Evolutionary conservation across 176 grass and related monocot species (phyloP).

Genomic region (Stipa capillata): DNA sequence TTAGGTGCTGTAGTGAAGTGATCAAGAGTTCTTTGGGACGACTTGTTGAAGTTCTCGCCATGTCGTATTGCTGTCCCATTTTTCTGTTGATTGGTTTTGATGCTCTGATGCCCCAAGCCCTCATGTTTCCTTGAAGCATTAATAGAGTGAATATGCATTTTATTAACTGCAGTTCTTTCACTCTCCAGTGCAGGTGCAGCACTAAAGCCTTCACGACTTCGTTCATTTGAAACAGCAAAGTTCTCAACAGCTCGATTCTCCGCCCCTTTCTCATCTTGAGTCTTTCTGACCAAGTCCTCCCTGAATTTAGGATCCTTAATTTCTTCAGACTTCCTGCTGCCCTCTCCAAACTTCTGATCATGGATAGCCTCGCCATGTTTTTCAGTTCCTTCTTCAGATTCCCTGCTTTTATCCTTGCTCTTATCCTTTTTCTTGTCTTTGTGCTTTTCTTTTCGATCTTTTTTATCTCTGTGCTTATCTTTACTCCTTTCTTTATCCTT

Average conservation of each 20-base stretch:
- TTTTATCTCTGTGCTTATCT: slow-evolving; percentile 72
- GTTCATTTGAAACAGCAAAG: slow-evolving; percentile 34
- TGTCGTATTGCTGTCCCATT: slow-evolving; percentile 38
- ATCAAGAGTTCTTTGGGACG: slow-evolving; percentile 28
- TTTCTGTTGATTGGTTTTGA: slow-evolving; percentile 38
- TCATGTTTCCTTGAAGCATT: slow-evolving; percentile 37
- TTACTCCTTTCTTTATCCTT: slow-evolving; percentile 64
- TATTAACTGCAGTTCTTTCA: slow-evolving; percentile 35
- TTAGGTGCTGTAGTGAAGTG: slow-evolving; percentile 17
- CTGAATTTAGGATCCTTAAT: slow-evolving; percentile 42
- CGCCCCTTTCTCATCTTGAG: slow-evolving; percentile 41
- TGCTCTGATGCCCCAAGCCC: slow-evolving; percentile 28
- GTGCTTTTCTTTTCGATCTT: slow-evolving; percentile 68
- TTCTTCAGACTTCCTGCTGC: slow-evolving; percentile 40
- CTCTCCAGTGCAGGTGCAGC: slow-evolving; percentile 29
- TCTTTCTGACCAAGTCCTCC: slow-evolving; percentile 44
- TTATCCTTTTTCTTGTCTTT: slow-evolving; percentile 74
- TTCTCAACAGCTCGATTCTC: slow-evolving; percentile 34
- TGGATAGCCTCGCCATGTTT: slow-evolving; percentile 24
- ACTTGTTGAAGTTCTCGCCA: slow-evolving; percentile 8
- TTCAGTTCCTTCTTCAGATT: slow-evolving; percentile 33
- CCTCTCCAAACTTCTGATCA: slow-evolving; percentile 39
- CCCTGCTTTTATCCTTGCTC: slow-evolving; percentile 65
- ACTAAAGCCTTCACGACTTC: slow-evolving; percentile 27
- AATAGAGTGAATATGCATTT: slow-evolving; percentile 30